Percentiles rank a stretch among this genome's conserved stretches.
Conservation (phyloP, 352 stramenopile species). For the Phytophthora syringae region DNA sequence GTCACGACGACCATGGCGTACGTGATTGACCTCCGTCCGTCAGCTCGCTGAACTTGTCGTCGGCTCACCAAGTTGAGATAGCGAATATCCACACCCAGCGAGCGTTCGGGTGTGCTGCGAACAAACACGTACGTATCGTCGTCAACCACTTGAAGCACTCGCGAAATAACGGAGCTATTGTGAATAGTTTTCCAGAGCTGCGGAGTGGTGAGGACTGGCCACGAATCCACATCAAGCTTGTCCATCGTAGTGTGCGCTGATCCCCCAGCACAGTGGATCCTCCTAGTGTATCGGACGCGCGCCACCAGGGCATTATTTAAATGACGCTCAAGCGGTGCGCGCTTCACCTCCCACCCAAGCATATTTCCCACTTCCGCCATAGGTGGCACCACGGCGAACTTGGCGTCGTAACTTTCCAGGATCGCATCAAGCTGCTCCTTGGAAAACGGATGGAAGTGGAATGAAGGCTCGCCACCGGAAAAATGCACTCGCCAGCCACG, state of each 20-base stretch:
- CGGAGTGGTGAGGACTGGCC: conserved; percentile 32
- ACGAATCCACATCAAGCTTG: conserved; percentile 41
- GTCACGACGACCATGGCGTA: conserved; percentile 42
- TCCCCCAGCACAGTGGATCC: conserved; percentile 37
- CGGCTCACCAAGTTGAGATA: conserved; percentile 50
- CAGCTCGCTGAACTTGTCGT: conserved; percentile 8
- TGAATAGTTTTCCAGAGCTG: conserved; percentile 45
- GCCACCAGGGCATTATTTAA: conserved; percentile 22
- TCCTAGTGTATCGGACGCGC: conserved; percentile 42
- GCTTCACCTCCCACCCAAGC: conserved; percentile 46
- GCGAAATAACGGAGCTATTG: conserved; percentile 21
- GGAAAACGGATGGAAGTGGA: conserved; percentile 45
- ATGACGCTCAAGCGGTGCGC: conserved; percentile 25
- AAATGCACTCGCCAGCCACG: conserved; percentile 37
- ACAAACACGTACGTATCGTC: conserved; percentile 39
- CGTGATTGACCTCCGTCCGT: conserved; percentile 27
- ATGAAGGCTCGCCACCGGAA: conserved; percentile 35
- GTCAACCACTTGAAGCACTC: conserved; percentile 41
- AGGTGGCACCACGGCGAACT: conserved; percentile 21
- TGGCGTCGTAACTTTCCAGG: conserved; percentile 37
- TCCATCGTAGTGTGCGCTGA: conserved; percentile 30
- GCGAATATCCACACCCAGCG: conserved; percentile 22
- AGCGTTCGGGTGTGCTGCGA: conserved; percentile 28
- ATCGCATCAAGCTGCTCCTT: conserved; percentile 36
- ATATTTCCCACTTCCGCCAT: conserved; percentile 29